Conservation (phyloP, 306 rosid genomes). For the Argentina anserina region DNA sequence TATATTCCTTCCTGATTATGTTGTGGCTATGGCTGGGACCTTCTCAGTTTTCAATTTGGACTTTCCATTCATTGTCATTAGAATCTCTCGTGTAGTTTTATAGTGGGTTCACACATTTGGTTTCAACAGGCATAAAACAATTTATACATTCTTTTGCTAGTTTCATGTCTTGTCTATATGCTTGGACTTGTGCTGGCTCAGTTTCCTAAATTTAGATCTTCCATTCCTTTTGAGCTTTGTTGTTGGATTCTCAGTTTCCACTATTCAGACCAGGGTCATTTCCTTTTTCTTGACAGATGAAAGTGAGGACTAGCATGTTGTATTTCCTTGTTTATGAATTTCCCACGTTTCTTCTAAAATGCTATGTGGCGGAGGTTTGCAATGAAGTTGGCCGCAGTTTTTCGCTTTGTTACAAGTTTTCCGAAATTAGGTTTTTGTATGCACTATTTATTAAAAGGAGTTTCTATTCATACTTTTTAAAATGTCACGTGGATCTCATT, state of each 20-base stretch:
- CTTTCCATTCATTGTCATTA: not conserved
- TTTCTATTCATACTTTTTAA: no score
- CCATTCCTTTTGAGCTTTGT: not conserved
- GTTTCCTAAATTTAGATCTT: not conserved
- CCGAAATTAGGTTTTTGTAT: no score
- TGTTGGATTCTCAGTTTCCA: not conserved
- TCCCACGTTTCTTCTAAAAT: not conserved
- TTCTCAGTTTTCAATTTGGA: not conserved
- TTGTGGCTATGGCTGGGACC: not conserved
- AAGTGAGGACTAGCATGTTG: not conserved
- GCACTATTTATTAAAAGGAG: no score
- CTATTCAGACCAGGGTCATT: not conserved
- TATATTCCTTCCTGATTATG: not conserved
- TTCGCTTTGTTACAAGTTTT: no score
- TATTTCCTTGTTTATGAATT: not conserved
- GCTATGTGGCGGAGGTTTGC: not conserved
- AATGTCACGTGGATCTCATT: no score
- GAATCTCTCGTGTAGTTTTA: not conserved
- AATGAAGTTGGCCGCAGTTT: no score
- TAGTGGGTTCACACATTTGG: not conserved
- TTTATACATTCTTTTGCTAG: no score
- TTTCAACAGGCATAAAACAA: not conserved
- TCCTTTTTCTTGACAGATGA: not conserved
- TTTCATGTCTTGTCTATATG: not conserved
- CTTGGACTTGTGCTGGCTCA: not conserved